Percentiles rank a stretch among this genome's conserved stretches.
Conservation (phyloP, 2,329 filamentous ascomycete genomes). For the Capronia americana region DNA sequence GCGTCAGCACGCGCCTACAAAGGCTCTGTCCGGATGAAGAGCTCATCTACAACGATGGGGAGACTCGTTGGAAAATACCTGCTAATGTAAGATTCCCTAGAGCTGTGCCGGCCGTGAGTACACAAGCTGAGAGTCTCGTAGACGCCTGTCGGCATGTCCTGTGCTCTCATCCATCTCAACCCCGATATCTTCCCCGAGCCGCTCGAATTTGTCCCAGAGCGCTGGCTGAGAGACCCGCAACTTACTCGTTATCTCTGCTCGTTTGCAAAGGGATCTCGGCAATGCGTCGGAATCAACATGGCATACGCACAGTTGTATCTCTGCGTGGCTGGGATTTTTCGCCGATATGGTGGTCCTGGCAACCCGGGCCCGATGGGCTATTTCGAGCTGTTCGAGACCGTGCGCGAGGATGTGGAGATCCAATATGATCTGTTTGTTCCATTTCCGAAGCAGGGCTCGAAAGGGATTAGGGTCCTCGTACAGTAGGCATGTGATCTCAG, state of each 20-base stretch:
- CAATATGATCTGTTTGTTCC: constrained; percentile 9
- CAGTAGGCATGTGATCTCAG: background rate
- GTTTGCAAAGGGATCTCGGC: constrained; percentile 50
- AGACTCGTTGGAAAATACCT: constrained; percentile 5
- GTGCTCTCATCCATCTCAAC: constrained; percentile 43
- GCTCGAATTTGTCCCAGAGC: constrained; percentile 46
- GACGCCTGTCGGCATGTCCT: constrained; percentile 19
- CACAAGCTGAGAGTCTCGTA: background rate
- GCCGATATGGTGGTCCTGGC: constrained; percentile 24
- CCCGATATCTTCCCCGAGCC: constrained; percentile 46
- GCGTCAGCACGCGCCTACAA: constrained; percentile 12
- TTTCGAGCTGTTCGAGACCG: constrained; percentile 11
- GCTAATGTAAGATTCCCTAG: background rate
- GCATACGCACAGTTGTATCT: constrained; percentile 42
- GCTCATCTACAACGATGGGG: constrained; percentile 3
- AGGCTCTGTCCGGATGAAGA: constrained; percentile 10
- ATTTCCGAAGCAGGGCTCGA: constrained; percentile 6
- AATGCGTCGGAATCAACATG: constrained; percentile 51
- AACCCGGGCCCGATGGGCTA: constrained; percentile 5
- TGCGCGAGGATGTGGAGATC: constrained; percentile 9
- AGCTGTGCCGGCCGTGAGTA: background rate
- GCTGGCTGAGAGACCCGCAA: constrained; percentile 46
- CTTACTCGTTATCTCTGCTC: constrained; percentile 49
- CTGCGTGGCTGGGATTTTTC: constrained; percentile 40
- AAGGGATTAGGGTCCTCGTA: constrained; percentile 7